These are phyloP conservation scores for Saitozyma sp. DNA, from an alignment of 768 basidiomycete genomes.

Conservation along the genomic window DNA sequence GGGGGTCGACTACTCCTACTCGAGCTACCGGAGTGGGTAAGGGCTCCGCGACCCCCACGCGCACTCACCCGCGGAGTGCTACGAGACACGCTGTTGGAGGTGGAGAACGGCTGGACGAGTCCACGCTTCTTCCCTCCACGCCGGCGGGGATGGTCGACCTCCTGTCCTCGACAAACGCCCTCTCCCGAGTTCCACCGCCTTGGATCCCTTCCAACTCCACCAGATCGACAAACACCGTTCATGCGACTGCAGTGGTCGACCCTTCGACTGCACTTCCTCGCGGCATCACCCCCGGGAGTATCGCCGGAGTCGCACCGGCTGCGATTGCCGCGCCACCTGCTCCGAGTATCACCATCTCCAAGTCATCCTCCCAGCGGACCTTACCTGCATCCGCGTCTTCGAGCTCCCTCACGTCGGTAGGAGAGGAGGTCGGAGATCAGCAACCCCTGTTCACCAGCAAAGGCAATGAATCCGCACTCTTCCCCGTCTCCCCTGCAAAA, in stretches of 20 bases:
- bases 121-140: background rate
- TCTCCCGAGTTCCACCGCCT: background rate
- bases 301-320: background rate
- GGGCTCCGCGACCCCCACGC: too few relatives aligned
- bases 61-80: too few relatives aligned
- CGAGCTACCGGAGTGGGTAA: background rate
- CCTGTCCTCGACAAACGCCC: background rate
- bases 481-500: background rate
- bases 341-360: background rate
- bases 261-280: background rate
- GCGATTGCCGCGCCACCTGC: background rate
- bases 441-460: too few relatives aligned
- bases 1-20: background rate
- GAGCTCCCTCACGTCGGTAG: background rate
- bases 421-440: background rate
- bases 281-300: background rate
- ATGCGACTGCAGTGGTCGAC: background rate
- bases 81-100: too few relatives aligned
- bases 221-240: background rate
- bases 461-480: background rate
- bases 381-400: background rate
- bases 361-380: background rate
- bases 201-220: background rate
- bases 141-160: background rate
- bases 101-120: background rate